These are phyloP conservation scores for Clavispora carvajalis DNA, from an alignment of 805 yeast genomes.

Conservation along the genomic window DNA sequence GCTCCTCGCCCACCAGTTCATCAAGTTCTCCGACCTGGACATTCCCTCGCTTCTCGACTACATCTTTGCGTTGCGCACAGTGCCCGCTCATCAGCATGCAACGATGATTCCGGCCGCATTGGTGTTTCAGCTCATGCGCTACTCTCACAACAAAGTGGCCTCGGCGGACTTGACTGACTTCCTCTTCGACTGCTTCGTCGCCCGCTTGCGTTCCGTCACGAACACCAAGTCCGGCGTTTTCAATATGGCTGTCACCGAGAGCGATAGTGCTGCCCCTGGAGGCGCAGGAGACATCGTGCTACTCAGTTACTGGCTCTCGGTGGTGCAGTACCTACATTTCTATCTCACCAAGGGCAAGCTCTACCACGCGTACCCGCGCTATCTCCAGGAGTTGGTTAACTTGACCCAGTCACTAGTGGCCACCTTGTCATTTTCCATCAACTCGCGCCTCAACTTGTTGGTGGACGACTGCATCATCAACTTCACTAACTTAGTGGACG, in stretches of 20 bases:
- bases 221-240: conserved; percentile 58
- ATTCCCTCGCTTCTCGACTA: conserved; percentile 47
- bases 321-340: conserved; percentile 69
- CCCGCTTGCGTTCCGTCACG: conserved; percentile 56
- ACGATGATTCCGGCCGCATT: conserved; percentile 64
- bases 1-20: conserved; percentile 52
- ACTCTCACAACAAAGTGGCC: conserved; percentile 54
- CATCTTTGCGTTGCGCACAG: conserved; percentile 41
- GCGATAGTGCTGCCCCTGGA: conserved; percentile 10
- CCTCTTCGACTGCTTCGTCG: conserved; percentile 53
- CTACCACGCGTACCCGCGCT: conserved; percentile 48
- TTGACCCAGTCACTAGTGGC: conserved; percentile 56
- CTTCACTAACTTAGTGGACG: conserved; percentile 78
- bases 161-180: conserved; percentile 53
- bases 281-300: conserved; percentile 60
- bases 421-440: conserved; percentile 62
- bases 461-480: conserved; percentile 67
- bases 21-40: conserved; percentile 56
- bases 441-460: conserved; percentile 50
- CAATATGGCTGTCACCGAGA: conserved; percentile 30
- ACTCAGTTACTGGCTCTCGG: conserved; percentile 85
- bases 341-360: conserved; percentile 65
- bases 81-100: conserved; percentile 37
- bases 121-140: conserved; percentile 64
- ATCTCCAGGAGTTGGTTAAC: conserved; percentile 53